Conservation (phyloP, 768 basidiomycete genomes). For the Arthromyces matolae region DNA sequence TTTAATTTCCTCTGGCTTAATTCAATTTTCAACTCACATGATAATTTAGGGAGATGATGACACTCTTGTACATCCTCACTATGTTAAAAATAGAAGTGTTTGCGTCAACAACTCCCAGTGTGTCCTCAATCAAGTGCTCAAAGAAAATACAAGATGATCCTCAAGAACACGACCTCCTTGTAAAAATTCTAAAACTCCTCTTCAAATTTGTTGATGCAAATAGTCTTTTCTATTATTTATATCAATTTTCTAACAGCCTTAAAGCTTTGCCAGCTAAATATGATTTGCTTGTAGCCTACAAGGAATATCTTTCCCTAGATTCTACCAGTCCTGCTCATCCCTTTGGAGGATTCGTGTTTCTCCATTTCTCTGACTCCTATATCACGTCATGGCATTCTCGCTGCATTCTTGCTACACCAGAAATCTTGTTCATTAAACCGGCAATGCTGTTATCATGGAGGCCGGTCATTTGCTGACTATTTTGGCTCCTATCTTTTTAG, state of each 20-base stretch:
- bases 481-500: no score
- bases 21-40: no score
- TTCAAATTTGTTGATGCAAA: neutral
- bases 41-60: no score
- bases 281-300: slow-evolving; percentile 15
- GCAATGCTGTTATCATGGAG: no score
- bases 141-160: slow-evolving; percentile 1
- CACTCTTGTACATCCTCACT: no score
- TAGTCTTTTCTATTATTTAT: neutral
- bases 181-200: neutral
- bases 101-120: no score
- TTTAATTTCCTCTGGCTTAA: no score
- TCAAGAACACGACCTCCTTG: neutral
- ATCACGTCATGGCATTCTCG: no score
- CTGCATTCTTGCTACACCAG: no score
- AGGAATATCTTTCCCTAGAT: slow-evolving; percentile 16
- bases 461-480: no score
- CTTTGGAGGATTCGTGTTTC: slow-evolving; percentile 23
- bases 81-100: no score
- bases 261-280: slow-evolving; percentile 22
- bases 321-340: slow-evolving; percentile 17
- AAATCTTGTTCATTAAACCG: no score
- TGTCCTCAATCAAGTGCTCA: neutral
- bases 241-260: neutral
- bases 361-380: slow-evolving; percentile 21